phyloP scores from a whole-genome alignment of 1,284 basidiomycete species.

The Marasmius oreades region DNA sequence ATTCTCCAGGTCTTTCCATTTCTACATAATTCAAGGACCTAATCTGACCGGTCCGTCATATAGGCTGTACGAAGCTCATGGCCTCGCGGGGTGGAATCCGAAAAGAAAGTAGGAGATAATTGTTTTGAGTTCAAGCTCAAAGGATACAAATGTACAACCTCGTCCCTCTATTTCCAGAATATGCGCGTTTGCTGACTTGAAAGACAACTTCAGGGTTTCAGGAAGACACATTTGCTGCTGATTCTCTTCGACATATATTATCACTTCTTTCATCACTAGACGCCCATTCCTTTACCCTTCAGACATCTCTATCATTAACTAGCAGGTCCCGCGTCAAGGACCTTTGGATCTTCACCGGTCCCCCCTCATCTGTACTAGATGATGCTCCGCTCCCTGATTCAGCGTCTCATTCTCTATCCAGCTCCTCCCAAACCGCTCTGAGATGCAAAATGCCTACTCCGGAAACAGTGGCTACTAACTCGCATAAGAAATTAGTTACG shows the following conservation, averaged over 20 bases:
- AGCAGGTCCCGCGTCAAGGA: conserved; percentile 71
- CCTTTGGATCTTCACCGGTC: conserved; percentile 73
- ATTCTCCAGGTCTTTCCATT: conserved; percentile 42
- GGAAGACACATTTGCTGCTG: conserved; percentile 71
- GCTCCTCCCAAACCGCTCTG: conserved; percentile 26
- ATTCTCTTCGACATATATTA: conserved; percentile 73
- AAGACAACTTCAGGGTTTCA: conserved; percentile 59
- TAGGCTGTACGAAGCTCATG: conserved; percentile 73
- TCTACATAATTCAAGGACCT: neutral
- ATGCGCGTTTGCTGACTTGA: conserved; percentile 14
- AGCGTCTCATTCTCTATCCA: conserved; percentile 25
- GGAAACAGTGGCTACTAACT: conserved; percentile 8
- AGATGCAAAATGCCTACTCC: conserved; percentile 15
- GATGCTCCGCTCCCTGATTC: conserved; percentile 34
- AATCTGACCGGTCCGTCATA: neutral
- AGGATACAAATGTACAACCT: conserved; percentile 67
- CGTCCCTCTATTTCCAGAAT: conserved; percentile 3
- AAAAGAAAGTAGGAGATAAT: conserved; percentile 69
- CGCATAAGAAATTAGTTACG: conserved; percentile 31
- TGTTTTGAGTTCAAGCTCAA: conserved; percentile 78
- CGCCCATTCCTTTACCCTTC: conserved; percentile 59
- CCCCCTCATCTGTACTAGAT: conserved; percentile 30
- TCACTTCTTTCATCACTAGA: conserved; percentile 65
- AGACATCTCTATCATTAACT: conserved; percentile 65
- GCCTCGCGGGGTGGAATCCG: conserved; percentile 73